Base-by-base conservation (phyloP, 768 basidiomycete species). In the Termitomyces bulborhizus region DNA sequence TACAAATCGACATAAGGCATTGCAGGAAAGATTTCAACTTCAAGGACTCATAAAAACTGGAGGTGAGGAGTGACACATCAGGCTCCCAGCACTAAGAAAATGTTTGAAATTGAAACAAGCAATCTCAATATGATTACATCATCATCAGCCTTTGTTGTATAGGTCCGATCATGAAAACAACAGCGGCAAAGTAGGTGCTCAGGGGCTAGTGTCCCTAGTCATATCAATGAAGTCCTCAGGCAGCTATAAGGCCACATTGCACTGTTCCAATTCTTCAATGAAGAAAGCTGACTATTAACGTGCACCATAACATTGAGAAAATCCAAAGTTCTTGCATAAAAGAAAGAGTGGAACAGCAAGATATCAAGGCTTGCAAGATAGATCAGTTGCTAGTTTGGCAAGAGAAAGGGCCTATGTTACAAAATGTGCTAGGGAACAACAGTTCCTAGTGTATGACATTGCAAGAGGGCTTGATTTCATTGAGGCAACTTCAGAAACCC, bases 1-100 rank as follows among this genome's bases (percentile, higher is more conserved):
- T 81, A 71, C 55, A 90, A 64, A 65, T 88, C 84, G 65, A 90
- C 77, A 71, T 73, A 84, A 47, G 88, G 86, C 87, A 89, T 88
- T 46, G 27, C 56, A 44, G 12, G 21, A 42, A 34, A 45, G 24
- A 26, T 27, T 32, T 15, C 21, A n/a, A 29, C 44, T 44, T 54
- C 40, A 46, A 49, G 8, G 46, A 43, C 31, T 1, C 47, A 40
- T 32, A 12, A 53, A 36, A 39, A 31, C 13, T 41, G 46, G 44
- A 46, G 53, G 56, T 45, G 31, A n/a, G 44, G 48, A 57, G 45
- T 41, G 57, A 59, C 42, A 52, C 39, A 52, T 52, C 31, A 47
- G 41, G 54, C n/a, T 40, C n/a, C 29, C 47, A 41, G 46, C 32
- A n/a, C 40, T 13, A 39, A 26, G 40, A 57, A 54, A 57, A 54